Conservation (phyloP, 257 asterid genomes). For the Solanum rostratum region DNA sequence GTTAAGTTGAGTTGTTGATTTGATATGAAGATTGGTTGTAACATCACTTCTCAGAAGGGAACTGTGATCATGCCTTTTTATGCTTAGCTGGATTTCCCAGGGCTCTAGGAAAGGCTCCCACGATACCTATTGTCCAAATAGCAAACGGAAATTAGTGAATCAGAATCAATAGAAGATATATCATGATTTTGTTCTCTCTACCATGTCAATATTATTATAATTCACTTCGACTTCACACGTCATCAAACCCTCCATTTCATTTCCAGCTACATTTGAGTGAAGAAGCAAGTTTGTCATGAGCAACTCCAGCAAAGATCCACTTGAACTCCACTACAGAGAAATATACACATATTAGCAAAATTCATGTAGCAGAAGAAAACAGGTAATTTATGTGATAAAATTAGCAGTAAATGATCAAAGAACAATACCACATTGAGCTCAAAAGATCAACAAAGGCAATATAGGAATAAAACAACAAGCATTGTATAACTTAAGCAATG, state of each 20-base stretch:
- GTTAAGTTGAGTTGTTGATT: constrained; percentile 61
- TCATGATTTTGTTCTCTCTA: constrained; percentile 7
- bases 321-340: constrained; percentile 47
- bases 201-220: constrained; percentile 91
- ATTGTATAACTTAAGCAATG: not conserved
- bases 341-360: not conserved
- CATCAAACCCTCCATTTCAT: constrained; percentile 44
- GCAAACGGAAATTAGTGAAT: not conserved
- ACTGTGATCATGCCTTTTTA: constrained; percentile 46
- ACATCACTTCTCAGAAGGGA: constrained; percentile 50
- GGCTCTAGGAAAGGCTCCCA: constrained; percentile 98
- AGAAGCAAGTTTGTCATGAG: constrained; percentile 37
- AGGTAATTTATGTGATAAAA: not conserved
- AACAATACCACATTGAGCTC: not conserved
- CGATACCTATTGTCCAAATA: constrained; percentile 40
- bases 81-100: constrained; percentile 57
- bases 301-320: constrained; percentile 81
- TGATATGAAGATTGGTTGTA: constrained; percentile 51
- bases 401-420: not conserved
- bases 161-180: constrained; percentile 6
- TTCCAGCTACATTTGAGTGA: constrained; percentile 27
- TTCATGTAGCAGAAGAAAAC: not conserved
- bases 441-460: not conserved
- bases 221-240: constrained; percentile 71
- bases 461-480: not conserved